phyloP scores from a whole-genome alignment of 495 filamentous ascomycete species.

The Stereocaulon alpinum region DNA sequence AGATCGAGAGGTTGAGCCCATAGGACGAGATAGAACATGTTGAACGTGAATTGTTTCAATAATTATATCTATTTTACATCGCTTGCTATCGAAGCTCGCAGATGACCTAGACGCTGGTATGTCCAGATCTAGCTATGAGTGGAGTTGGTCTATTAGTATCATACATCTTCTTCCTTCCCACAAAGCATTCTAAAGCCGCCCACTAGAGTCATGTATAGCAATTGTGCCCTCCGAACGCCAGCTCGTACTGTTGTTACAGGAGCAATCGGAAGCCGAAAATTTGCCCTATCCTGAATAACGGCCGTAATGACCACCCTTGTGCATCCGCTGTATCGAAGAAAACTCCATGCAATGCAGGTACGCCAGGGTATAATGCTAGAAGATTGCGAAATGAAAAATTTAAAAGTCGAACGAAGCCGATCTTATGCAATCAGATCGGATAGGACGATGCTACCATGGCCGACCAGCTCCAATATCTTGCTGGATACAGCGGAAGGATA shows the following conservation, averaged over 20 bases:
- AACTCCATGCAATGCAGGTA: not conserved
- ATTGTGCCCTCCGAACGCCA: conserved; percentile 4
- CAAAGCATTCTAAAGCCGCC: not conserved
- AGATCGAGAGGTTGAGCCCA: conserved; percentile 33
- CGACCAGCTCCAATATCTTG: conserved; percentile 85
- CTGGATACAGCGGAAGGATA: conserved; percentile 85
- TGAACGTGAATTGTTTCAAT: not conserved
- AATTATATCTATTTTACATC: conserved; percentile 15
- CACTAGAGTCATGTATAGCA: not conserved
- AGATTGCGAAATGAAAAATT: not conserved
- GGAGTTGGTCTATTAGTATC: conserved; percentile 20
- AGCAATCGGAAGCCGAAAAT: conserved; percentile 2
- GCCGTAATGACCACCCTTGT: not conserved
- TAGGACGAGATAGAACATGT: conserved; percentile 25
- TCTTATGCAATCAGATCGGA: conserved; percentile 12
- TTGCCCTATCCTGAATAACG: not conserved
- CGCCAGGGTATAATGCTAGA: conserved; percentile 17
- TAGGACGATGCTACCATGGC: conserved; percentile 37
- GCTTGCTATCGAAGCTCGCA: conserved; percentile 16
- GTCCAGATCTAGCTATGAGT: conserved; percentile 22
- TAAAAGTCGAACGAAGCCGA: not conserved
- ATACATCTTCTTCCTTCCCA: conserved; percentile 11
- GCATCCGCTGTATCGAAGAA: not conserved
- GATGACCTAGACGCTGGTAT: conserved; percentile 20
- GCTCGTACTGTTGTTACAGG: conserved; percentile 13